Evolutionary conservation across 2,329 filamentous ascomycete species (phyloP).

Genomic region (Cladosporium colombiae): DNA sequence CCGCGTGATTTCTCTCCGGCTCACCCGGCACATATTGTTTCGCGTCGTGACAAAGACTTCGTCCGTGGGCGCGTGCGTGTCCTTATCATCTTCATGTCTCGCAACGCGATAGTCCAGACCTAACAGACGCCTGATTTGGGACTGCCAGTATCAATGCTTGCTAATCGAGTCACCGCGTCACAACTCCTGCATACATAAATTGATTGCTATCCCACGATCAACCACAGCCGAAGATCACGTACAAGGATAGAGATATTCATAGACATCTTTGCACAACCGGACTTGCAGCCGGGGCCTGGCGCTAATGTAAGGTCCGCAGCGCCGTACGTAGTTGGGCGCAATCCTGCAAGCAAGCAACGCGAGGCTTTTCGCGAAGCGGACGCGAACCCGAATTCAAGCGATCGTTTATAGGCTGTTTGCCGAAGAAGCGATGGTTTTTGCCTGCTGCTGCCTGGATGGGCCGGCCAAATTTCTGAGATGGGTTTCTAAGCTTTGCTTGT

Average conservation of each 20-base stretch:
- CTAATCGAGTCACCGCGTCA: neutral
- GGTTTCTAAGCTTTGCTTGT: neutral
- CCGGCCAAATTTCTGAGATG: too few relatives aligned
- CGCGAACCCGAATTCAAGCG: neutral
- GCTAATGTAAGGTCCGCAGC: constrained; percentile 12
- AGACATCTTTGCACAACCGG: constrained; percentile 6
- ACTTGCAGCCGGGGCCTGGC: constrained; percentile 7
- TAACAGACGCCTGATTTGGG: neutral
- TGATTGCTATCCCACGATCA: neutral
- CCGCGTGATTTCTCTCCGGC: neutral
- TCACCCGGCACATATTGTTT: neutral
- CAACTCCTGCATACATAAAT: neutral
- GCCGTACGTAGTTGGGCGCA: neutral
- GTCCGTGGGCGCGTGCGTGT: neutral
- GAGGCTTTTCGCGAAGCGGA: constrained; percentile 3
- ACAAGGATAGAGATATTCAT: constrained; percentile 10
- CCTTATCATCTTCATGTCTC: constrained; percentile 13
- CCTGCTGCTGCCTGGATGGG: neutral
- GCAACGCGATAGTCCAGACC: neutral
- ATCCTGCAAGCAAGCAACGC: neutral
- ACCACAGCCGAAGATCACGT: neutral
- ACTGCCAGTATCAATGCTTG: neutral
- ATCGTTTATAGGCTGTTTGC: neutral
- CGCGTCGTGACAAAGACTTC: neutral
- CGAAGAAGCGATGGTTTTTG: neutral